Evolutionary conservation across 345 rosid genomes (phyloP), one percentile per base, ranked within the genome.

Genomic region (Ceriops tagal): DNA sequence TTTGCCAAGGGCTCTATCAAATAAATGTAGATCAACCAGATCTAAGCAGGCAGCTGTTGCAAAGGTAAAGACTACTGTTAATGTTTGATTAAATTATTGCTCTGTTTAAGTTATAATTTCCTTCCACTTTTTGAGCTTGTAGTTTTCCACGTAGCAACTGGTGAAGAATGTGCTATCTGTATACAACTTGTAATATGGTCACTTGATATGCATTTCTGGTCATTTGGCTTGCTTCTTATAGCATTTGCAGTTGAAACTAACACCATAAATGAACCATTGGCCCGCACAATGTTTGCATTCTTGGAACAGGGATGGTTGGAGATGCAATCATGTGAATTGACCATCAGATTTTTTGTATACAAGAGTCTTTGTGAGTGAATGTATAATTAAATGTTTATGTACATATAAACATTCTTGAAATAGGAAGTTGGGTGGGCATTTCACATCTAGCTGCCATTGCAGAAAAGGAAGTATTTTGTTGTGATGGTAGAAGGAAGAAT

Each of bases 21-120:
- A 86, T 70, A 88, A 87, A 75, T 87, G 93, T 66, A 81, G 97
- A 78, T 86, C 98, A 71, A 82, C 86, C 32, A 85, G 79, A 80
- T 83, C 98, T 72, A 92, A 88, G 78, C 97, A 86, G 66, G 92
- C 81, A 69, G 86, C 97, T 72, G 96, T 81, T 57, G 89, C 92
- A 28, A 95, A 87, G 93, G 99, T 95, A 65, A 43, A 43, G 18
- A 13, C 19, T 43, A 77, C 67, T 18, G 15, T 68, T 8, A 69
- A 22, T 27, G 43, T 8, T 47, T 6, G 62, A 7, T 51, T 49
- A 8, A 28, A 43, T 43, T 43, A 43, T 43, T 18, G 15, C 4
- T 43, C 49, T 43, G 49, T 43, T 43, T 43, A 43, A 43, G 49
- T 43, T 43, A 43, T 11, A 43, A 43, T 47, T 56, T 16, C 2